A percentile compares a stretch with the other conserved stretches of the same genome.
Evolutionary conservation across 192 early-diverging fungal species (phyloP).

Genomic region (Rhizoclosmatium globosum): DNA sequence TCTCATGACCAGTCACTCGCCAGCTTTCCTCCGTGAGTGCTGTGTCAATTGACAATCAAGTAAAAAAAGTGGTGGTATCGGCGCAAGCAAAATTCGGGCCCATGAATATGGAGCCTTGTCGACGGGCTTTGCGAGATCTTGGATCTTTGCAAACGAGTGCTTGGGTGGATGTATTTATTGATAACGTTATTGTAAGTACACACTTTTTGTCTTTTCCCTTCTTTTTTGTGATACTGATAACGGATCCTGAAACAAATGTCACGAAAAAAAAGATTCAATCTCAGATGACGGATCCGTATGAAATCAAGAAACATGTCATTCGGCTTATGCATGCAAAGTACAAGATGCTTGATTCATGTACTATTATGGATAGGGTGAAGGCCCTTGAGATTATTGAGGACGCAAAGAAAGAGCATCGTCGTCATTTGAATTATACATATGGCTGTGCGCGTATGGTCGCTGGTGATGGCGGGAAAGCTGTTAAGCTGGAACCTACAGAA

Average conservation of each 20-base stretch:
- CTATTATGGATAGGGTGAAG: not conserved
- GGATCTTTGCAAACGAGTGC: not conserved
- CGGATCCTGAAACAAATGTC: not conserved
- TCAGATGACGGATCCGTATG: not conserved
- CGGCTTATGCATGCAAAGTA: not conserved
- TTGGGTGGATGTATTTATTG: not conserved
- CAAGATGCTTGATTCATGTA: slow-evolving; percentile 15
- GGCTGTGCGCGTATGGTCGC: too few species aligned
- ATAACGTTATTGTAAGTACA: not conserved
- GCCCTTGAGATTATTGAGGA: slow-evolving; percentile 4
- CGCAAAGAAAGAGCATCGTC: not conserved
- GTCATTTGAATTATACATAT: not conserved
- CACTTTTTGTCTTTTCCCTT: not conserved
- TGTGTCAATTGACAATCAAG: too few species aligned
- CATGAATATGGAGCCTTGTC: not conserved
- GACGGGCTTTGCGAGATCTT: not conserved
- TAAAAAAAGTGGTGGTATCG: too few species aligned
- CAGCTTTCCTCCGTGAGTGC: too few species aligned
- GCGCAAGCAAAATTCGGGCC: not conserved
- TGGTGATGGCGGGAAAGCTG: too few species aligned
- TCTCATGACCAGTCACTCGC: too few species aligned
- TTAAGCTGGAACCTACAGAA: too few species aligned
- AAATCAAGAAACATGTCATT: slow-evolving; percentile 7
- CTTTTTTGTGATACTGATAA: not conserved
- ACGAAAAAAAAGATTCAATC: not conserved